Evolutionary conservation across 2,329 filamentous ascomycete species (phyloP).

Genomic region (Botrytis byssoidea): DNA sequence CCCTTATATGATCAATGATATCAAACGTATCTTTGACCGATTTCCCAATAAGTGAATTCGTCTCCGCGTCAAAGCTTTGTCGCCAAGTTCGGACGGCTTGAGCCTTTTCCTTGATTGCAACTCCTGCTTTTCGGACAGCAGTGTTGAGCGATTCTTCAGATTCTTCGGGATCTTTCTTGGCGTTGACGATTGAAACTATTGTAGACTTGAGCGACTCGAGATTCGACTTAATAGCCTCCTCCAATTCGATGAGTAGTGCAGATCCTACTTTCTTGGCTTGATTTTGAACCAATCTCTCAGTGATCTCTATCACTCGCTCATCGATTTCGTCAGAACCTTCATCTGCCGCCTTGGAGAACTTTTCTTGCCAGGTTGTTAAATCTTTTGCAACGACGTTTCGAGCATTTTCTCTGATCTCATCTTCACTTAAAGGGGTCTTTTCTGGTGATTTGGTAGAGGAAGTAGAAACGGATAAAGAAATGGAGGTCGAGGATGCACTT

Average conservation of each 20-base stretch:
- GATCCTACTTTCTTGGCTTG: slow-evolving; percentile 66
- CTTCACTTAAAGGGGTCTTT: slow-evolving; percentile 42
- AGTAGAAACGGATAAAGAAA: slow-evolving; percentile 28
- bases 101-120: slow-evolving; percentile 61
- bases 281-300: slow-evolving; percentile 63
- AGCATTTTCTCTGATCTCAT: slow-evolving; percentile 55
- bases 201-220: slow-evolving; percentile 63
- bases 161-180: slow-evolving; percentile 46
- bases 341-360: slow-evolving; percentile 81
- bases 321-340: slow-evolving; percentile 73
- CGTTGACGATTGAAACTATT: slow-evolving; percentile 62
- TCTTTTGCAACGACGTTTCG: slow-evolving; percentile 73
- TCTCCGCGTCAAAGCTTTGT: slow-evolving; percentile 56
- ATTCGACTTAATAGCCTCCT: slow-evolving; percentile 64
- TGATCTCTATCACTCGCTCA: slow-evolving; percentile 66
- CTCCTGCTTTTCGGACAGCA: slow-evolving; percentile 56
- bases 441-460: slow-evolving; percentile 35
- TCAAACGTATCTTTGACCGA: slow-evolving; percentile 64
- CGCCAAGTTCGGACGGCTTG: slow-evolving; percentile 65
- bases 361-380: slow-evolving; percentile 80
- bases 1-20: slow-evolving; percentile 65
- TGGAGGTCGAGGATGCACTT: slow-evolving; percentile 22
- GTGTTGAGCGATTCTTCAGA: slow-evolving; percentile 52
- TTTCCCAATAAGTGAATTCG: slow-evolving; percentile 54
- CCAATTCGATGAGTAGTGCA: slow-evolving; percentile 65